A percentile compares a stretch with the other conserved stretches of the same genome.
phyloP scores from a whole-genome alignment of 257 asterid species.

The Verbena officinalis region DNA sequence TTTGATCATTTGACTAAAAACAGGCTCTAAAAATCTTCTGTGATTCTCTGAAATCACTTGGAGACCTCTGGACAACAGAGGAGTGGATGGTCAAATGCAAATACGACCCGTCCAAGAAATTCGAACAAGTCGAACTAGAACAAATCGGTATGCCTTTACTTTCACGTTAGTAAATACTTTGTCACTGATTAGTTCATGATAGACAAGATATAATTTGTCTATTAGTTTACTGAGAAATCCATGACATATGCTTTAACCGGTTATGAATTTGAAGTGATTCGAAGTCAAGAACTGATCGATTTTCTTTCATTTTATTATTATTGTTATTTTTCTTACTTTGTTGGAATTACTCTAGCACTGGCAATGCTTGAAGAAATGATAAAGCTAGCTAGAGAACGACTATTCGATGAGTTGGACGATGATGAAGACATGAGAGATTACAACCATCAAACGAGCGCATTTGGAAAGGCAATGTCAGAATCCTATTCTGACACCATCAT shows the following conservation, averaged over 20 bases:
- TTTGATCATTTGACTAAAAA: not conserved
- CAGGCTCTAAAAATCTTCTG: slow-evolving; percentile 72
- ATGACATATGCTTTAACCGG: no score
- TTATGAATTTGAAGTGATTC: no score
- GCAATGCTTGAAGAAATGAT: slow-evolving; percentile 69
- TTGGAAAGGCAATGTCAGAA: slow-evolving; percentile 50
- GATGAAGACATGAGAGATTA: slow-evolving; percentile 54
- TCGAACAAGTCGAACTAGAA: slow-evolving; percentile 52
- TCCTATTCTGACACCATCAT: slow-evolving; percentile 47
- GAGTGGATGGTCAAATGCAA: slow-evolving; percentile 71
- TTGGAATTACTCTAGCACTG: slow-evolving; percentile 41
- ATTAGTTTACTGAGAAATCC: no score
- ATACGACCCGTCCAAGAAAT: slow-evolving; percentile 40
- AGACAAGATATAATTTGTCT: no score
- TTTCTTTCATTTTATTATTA: no score
- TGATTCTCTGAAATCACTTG: slow-evolving; percentile 63
- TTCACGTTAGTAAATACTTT: no score
- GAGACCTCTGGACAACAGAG: slow-evolving; percentile 76
- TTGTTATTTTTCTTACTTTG: not conserved
- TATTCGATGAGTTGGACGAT: slow-evolving; percentile 70
- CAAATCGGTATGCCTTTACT: slow-evolving; percentile 38
- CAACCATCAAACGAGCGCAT: slow-evolving; percentile 48
- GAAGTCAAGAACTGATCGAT: no score
- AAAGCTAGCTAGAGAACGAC: slow-evolving; percentile 66
- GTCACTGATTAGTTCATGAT: no score